These are phyloP conservation scores for Saturnispora quitensis DNA, from an alignment of 805 yeast genomes.

Conservation along the genomic window DNA sequence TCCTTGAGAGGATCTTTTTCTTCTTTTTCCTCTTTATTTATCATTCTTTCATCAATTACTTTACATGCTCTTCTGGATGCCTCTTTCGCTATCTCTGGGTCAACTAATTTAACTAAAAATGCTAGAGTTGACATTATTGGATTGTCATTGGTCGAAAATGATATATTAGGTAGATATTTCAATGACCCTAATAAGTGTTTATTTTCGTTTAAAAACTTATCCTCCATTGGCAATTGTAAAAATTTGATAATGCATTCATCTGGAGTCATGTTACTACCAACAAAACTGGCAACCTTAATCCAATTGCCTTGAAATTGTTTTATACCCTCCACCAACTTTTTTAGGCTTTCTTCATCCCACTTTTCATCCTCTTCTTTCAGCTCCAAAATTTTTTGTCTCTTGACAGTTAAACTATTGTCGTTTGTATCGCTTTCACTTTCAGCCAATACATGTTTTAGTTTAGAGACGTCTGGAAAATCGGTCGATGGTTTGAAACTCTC, in stretches of 20 bases:
- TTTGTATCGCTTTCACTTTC: neutral
- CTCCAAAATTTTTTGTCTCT: conserved; percentile 21
- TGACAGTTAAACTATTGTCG: conserved; percentile 3
- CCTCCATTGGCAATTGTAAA: conserved; percentile 74
- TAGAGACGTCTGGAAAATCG: conserved; percentile 31
- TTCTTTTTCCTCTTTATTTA: neutral
- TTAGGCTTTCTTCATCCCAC: conserved; percentile 65
- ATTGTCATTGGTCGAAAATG: conserved; percentile 78
- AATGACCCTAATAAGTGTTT: conserved; percentile 56
- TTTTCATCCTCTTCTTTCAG: conserved; percentile 31
- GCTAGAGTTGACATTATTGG: conserved; percentile 92
- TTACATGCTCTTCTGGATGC: conserved; percentile 61
- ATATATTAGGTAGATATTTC: conserved; percentile 74
- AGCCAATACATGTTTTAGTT: conserved; percentile 18
- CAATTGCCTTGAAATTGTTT: conserved; percentile 63
- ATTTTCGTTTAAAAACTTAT: conserved; percentile 45
- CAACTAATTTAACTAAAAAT: conserved; percentile 76
- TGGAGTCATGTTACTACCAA: conserved; percentile 53
- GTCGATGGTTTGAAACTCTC: conserved; percentile 67
- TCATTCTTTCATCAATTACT: conserved; percentile 35
- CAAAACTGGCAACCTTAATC: conserved; percentile 61
- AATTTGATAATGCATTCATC: conserved; percentile 77
- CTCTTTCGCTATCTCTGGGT: conserved; percentile 75
- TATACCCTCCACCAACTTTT: conserved; percentile 52
- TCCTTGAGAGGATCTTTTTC: conserved; percentile 19